These are phyloP conservation scores for Blumeria graminis DNA, from an alignment of 2,329 filamentous ascomycete genomes.

Conservation along the genomic window DNA sequence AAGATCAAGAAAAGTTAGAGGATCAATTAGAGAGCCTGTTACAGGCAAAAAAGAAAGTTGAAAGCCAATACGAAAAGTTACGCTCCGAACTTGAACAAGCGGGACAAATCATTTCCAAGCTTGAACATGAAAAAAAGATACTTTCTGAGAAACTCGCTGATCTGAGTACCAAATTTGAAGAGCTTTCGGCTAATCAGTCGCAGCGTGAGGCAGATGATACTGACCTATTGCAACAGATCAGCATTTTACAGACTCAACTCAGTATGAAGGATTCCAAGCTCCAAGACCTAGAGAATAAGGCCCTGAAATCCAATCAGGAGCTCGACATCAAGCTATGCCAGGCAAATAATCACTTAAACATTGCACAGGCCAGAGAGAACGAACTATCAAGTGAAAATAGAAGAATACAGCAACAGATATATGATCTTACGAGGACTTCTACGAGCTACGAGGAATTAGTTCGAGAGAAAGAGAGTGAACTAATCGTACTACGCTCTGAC, in stretches of 20 bases:
- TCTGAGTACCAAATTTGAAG: constrained; percentile 45
- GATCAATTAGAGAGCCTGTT: constrained; percentile 80
- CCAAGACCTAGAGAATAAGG: constrained; percentile 61
- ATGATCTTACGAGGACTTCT: constrained; percentile 70
- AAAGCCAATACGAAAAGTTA: constrained; percentile 59
- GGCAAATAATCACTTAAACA: constrained; percentile 57
- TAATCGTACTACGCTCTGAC: constrained; percentile 64
- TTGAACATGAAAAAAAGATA: constrained; percentile 69
- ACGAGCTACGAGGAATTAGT: constrained; percentile 91
- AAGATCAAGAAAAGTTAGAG: constrained; percentile 84
- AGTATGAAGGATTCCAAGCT: constrained; percentile 73
- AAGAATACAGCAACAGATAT: constrained; percentile 61
- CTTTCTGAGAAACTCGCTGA: constrained; percentile 41
- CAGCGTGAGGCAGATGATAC: constrained; percentile 56
- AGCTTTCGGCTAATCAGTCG: constrained; percentile 44
- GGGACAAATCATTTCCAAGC: constrained; percentile 56
- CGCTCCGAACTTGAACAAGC: constrained; percentile 77
- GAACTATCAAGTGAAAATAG: constrained; percentile 60
- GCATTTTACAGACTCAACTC: constrained; percentile 77
- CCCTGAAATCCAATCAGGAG: constrained; percentile 71
- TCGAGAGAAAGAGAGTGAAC: constrained; percentile 78
- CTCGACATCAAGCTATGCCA: constrained; percentile 61
- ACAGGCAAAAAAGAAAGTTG: constrained; percentile 67
- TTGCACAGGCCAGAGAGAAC: constrained; percentile 47
- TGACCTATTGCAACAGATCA: constrained; percentile 57